Base-by-base conservation (phyloP, 1,139 yeast genomes). In the Debaryomyces fabryi region DNA sequence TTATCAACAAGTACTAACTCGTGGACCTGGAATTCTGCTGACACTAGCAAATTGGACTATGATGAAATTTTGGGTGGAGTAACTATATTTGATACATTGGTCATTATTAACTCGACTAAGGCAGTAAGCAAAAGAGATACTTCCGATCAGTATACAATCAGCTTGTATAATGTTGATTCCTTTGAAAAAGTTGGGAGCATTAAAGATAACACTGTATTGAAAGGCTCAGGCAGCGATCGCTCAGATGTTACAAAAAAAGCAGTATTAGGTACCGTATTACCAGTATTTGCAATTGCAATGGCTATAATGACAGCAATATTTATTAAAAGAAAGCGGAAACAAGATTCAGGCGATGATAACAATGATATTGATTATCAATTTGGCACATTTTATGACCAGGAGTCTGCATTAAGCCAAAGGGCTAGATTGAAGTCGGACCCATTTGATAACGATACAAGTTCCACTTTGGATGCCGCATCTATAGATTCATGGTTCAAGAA, bases 401-500 rank as follows among this genome's bases (percentile, higher is more conserved):
- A 54, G 18, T 51, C 54, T 7, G 54, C 35, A 15, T 10, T 25
- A 3, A 37, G 25, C 10, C 36, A 35, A 6, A 42, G 39, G 16
- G 36, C 29, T 7, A 40, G 23, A 32, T 20, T 15, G 29, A 40
- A 15, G 21, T n/a, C 27, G 16, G 36, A 33, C 10, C 36, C 25
- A 24, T 39, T 39, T 23, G 18, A 24, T 38, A 71, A 68, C 50
- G 85, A 81, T 55, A 69, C 78, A 12, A 60, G 65, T 39, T 78
- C 82, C 1, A 69, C 74, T 0, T 53, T 69, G 33, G 71, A 65
- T 43, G 69, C 57, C 1, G 63, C 65, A 16, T 67, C 72, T 5
- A 76, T 81, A 21, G 75, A 73, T 49, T 78, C 83, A 9, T 81
- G 85, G 85, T 74, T 72, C 37, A 68, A 72, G 36, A 81, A 81